These are phyloP conservation scores for Hypoxylon crocopeplum DNA, from an alignment of 495 filamentous ascomycete species.

Conservation along the genomic window DNA sequence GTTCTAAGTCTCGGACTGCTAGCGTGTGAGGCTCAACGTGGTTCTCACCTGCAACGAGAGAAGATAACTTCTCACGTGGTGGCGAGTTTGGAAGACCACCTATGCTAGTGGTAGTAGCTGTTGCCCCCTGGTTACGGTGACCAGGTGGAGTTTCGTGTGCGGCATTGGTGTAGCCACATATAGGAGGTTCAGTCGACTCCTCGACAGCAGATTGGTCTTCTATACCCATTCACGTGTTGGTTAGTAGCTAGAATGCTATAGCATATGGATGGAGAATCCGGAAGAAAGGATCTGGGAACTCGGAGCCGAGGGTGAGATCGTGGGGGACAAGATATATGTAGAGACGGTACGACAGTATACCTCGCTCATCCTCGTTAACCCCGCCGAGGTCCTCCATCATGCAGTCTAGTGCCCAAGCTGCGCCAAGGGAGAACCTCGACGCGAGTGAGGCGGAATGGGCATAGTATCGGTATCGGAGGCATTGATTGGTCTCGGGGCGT, in stretches of 20 bases:
- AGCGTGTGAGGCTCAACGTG: conserved; percentile 35
- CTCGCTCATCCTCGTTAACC: conserved; percentile 23
- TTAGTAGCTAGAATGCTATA: conserved; percentile 12
- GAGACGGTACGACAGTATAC: too few species aligned
- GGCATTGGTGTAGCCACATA: conserved; percentile 52
- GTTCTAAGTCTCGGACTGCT: conserved; percentile 30
- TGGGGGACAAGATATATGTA: conserved; percentile 36
- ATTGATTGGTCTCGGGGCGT: conserved; percentile 26
- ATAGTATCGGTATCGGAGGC: conserved; percentile 20
- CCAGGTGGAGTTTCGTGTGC: conserved; percentile 24
- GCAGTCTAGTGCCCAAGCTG: conserved; percentile 19
- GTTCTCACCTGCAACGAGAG: conserved; percentile 10
- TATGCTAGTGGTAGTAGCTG: neutral
- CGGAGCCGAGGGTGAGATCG: conserved; percentile 10
- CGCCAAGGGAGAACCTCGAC: conserved; percentile 32
- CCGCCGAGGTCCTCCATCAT: conserved; percentile 22
- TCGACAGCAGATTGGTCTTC: conserved; percentile 54
- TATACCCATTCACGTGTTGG: conserved; percentile 54
- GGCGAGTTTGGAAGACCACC: neutral
- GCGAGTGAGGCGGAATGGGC: conserved; percentile 30
- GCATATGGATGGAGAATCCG: conserved; percentile 14
- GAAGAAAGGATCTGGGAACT: conserved; percentile 7
- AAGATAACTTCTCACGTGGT: conserved; percentile 5
- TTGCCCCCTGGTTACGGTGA: conserved; percentile 20
- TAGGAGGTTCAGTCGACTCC: conserved; percentile 59